Base-by-base conservation (phyloP, 2,329 filamentous ascomycete species). In the Blumeria hordei region DNA sequence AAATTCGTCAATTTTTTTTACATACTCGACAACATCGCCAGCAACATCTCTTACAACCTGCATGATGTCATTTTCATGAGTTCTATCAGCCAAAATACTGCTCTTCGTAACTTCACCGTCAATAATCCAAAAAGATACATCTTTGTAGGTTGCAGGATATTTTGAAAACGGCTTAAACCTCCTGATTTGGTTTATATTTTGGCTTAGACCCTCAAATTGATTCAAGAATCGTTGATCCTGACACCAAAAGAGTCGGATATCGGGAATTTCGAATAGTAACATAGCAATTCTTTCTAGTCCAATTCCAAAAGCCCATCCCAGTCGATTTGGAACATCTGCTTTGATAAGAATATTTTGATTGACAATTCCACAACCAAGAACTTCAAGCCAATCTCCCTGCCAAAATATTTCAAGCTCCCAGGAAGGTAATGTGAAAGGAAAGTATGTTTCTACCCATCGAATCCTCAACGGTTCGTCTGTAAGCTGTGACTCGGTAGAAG, bases 1-100 rank as follows among this genome's bases (percentile, higher is more conserved):
- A 67, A 96, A 98, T 65, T 86, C 77, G 68, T 96, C 92, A 54
- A 86, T 78, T 33, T 93, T 72, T 58, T 72, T 74, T 53, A 96
- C 90, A 66, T 94, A 87, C 69, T 98, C 92, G 37, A 92, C 87
- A 21, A 80, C 69, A 66, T 94, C 85, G 53, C 88, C 88, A 9
- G 80, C 85, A 50, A 90, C 74, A 61, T 81, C 81, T 60, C 92
- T 80, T 16, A 95, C 85, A 56, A 95, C 76, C 69, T 96, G 92
- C 90, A 96, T 96, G 54, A 96, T 73, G 67, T 98, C 92, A 69
- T 96, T 96, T 67, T 93, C 88, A 67, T 96, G 90, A 65, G 94
- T 87, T 61, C 71, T 69, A 33, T 68, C 68, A 45, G 60, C 64
- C 4, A 60, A 63, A 54, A 69, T 72, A 33, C 74, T 74, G 11